These are phyloP conservation scores for Chalciporus piperatus DNA, from an alignment of 768 basidiomycete species.

Conservation along the genomic window DNA sequence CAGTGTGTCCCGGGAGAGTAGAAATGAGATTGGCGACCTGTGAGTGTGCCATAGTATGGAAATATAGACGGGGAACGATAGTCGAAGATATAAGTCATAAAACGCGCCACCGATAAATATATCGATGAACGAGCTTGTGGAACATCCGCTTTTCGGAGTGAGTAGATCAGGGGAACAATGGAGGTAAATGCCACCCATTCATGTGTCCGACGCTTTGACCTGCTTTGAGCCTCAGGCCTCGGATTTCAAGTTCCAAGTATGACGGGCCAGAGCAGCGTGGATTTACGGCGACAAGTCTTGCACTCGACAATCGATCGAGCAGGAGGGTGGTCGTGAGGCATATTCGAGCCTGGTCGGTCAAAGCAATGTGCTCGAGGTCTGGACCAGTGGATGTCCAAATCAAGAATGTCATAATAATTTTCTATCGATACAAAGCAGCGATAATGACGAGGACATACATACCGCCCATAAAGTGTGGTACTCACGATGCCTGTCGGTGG, in stretches of 20 bases:
- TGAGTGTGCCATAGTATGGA: conserved; percentile 11
- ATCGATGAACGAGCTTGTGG: conserved; percentile 16
- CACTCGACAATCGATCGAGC: conserved; percentile 14
- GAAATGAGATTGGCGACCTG: conserved; percentile 7
- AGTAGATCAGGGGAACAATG: conserved; percentile 18
- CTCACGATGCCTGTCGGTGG: background rate
- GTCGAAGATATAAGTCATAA: background rate
- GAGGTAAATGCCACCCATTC: background rate
- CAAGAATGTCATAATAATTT: conserved; percentile 6
- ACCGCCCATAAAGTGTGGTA: background rate
- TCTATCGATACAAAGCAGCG: background rate
- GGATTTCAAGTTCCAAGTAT: conserved; percentile 3
- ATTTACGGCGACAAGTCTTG: background rate
- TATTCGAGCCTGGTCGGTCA: conserved; percentile 1
- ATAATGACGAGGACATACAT: background rate
- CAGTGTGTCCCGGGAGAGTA: conserved; percentile 11
- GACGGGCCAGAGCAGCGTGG: background rate
- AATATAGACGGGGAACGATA: conserved; percentile 5
- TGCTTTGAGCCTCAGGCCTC: conserved; percentile 21
- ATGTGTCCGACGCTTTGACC: conserved; percentile 5
- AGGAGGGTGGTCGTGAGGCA: conserved; percentile 15
- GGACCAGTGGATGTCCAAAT: background rate
- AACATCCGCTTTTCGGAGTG: conserved; percentile 1
- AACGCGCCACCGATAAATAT: conserved; percentile 9
- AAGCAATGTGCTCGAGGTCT: conserved; percentile 1